A percentile compares a stretch with the other conserved stretches of the same genome.
Evolutionary conservation across 2,329 filamentous ascomycete species (phyloP).

Genomic region (Ophiosphaerella korrae): DNA sequence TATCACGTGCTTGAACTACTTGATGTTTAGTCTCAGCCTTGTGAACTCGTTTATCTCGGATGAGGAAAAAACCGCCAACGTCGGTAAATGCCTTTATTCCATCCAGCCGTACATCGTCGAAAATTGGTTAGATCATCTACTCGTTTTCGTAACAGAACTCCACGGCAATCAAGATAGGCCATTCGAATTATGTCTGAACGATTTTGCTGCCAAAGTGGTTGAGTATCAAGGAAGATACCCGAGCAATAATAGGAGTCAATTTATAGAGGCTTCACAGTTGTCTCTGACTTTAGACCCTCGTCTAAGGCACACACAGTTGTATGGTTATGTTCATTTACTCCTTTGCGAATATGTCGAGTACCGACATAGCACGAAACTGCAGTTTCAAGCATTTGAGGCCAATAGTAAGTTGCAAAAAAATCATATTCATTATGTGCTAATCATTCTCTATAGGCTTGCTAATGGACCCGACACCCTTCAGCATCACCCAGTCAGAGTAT

Average conservation of each 20-base stretch:
- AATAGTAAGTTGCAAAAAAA: not conserved
- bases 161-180: not conserved
- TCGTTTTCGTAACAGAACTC: not conserved
- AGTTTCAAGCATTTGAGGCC: not conserved
- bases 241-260: too few species aligned
- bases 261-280: too few species aligned
- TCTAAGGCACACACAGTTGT: too few species aligned
- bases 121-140: constrained; percentile 6
- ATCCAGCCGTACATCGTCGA: constrained; percentile 2
- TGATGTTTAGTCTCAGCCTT: constrained; percentile 1
- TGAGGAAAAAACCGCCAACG: not conserved
- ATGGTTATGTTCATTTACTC: not conserved
- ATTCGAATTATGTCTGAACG: not conserved
- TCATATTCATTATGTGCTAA: not conserved
- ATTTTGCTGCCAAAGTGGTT: not conserved
- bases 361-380: not conserved
- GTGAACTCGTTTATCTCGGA: not conserved
- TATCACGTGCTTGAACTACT: not conserved
- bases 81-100: constrained; percentile 1
- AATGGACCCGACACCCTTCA: not conserved
- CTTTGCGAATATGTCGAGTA: not conserved
- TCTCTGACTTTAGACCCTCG: too few species aligned
- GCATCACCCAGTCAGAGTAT: not conserved
- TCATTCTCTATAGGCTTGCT: not conserved
- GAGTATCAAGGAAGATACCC: not conserved